phyloP scores from a whole-genome alignment of 208 protist species.

The Trypanosoma cruzi region DNA sequence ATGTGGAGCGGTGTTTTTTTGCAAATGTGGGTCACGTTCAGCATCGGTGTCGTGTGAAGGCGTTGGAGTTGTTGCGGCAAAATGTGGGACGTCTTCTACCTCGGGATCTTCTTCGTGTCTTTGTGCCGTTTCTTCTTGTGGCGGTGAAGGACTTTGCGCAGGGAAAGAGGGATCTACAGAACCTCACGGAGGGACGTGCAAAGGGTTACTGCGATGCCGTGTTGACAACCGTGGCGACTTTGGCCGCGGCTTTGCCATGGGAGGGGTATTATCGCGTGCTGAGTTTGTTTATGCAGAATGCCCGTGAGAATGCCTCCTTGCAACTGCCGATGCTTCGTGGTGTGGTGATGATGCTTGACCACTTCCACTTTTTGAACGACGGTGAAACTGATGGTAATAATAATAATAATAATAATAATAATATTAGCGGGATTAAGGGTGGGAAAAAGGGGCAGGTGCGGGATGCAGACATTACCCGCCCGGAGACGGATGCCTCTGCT shows the following conservation, averaged over 20 bases:
- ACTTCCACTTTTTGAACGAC: conserved; percentile 83
- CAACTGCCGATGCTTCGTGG: conserved; percentile 83
- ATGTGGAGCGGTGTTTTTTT: conserved; percentile 85
- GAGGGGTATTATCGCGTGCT: conserved; percentile 88
- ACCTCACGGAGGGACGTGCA: conserved; percentile 81
- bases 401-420: no score
- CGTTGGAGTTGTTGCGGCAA: conserved; percentile 66
- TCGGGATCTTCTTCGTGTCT: conserved; percentile 85
- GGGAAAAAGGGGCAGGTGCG: no score
- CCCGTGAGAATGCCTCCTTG: conserved; percentile 59
- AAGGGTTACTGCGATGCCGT: conserved; percentile 86
- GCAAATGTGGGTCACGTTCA: conserved; percentile 82
- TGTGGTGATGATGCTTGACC: conserved; percentile 87
- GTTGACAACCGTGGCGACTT: conserved; percentile 67
- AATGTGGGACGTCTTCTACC: conserved; percentile 49
- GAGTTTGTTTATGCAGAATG: conserved; percentile 79
- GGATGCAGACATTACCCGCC: no score
- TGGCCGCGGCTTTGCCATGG: conserved; percentile 82
- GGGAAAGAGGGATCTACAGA: conserved; percentile 78
- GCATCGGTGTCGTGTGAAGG: conserved; percentile 81
- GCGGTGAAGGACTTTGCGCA: conserved; percentile 89
- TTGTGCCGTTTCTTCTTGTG: conserved; percentile 85
- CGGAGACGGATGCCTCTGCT: neutral
- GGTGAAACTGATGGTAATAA: conserved; percentile 15
- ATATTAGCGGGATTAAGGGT: no score